Base-by-base conservation (phyloP, 495 filamentous ascomycete species). In the Penicillium roqueforti region DNA sequence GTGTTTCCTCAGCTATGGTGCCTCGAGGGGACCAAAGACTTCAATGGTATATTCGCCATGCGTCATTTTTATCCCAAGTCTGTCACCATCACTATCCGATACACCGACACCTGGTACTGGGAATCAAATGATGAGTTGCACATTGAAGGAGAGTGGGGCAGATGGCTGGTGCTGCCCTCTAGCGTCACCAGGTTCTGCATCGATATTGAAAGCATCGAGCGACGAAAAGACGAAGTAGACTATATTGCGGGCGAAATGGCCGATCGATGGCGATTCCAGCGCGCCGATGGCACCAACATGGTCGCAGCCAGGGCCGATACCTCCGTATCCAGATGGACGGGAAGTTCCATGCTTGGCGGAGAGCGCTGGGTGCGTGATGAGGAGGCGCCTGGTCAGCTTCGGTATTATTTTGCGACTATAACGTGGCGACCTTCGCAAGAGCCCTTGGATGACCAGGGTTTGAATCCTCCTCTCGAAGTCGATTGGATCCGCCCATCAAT, bases 31-130 rank as follows among this genome's bases (percentile, higher is more conserved):
- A 45, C 55, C 0, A 28, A n/a, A 2, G 29, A 42, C 6, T 42
- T 71, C 22, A 47, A 60, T 45, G 20, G 28, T 3, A 19, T 71
- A 0, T 49, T 71, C 3, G 43, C 26, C 6, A 45, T 58, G 34
- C 36, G 23, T n/a, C 44, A 58, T 16, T 59, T 68, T 20, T 18
- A 49, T 7, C 67, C 68, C 13, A 58, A 31, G 20, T 25, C 42
- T 22, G 49, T 72, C 16, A 60, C 55, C 0, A 38, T 69, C 2
- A 69, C 67, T 28, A 51, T 72, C 22, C 59, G 69, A 16, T 66
- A 70, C 38, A 62, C 62, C 18, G 65, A 72, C 46, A 68, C 64
- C 47, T 68, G 62, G 62, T 39, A 26, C 6, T 72, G 65, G 69
- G 62, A 70, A 41, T 0, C 23, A 0, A 55, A 68, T 26, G 7